phyloP scores from a whole-genome alignment of 208 protist species.

The Leishmania arabica region DNA sequence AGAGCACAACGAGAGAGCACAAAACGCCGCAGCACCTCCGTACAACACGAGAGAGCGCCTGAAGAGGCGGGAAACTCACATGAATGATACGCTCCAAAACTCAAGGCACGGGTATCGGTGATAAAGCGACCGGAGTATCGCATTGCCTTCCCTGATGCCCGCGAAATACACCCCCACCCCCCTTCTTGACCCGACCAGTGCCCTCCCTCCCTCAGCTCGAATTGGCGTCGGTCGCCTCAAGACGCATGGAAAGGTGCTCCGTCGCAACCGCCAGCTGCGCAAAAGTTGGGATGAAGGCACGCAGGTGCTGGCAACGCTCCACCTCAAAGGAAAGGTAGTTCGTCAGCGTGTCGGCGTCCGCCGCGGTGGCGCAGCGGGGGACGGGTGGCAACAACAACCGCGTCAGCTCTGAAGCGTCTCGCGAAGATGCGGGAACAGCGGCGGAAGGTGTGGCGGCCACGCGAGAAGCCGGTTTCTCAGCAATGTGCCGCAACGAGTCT shows the following conservation, averaged over 20 bases:
- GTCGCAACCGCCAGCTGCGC: constrained; percentile 73
- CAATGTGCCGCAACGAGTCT: constrained; percentile 33
- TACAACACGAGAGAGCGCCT: background rate
- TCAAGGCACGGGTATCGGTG: background rate
- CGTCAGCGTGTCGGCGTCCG: constrained; percentile 46
- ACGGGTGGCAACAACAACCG: constrained; percentile 14
- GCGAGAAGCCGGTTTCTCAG: constrained; percentile 11
- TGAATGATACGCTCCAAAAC: background rate
- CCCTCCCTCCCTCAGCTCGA: background rate
- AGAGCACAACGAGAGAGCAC: background rate
- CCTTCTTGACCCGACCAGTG: background rate
- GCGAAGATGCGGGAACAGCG: background rate
- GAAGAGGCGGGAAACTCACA: background rate
- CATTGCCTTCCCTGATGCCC: background rate
- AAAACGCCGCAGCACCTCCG: background rate
- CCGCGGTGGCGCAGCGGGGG: constrained; percentile 54
- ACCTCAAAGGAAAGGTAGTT: constrained; percentile 61
- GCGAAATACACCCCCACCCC: background rate
- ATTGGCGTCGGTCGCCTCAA: constrained; percentile 16
- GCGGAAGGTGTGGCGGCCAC: background rate
- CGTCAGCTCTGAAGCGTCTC: background rate
- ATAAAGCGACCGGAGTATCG: background rate
- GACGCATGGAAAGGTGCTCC: constrained; percentile 56
- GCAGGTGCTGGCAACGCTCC: constrained; percentile 55
- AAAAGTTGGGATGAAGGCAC: constrained; percentile 83